Evolutionary conservation across 495 filamentous ascomycete species (phyloP).

Genomic region (Penicillium simplicissimum): DNA sequence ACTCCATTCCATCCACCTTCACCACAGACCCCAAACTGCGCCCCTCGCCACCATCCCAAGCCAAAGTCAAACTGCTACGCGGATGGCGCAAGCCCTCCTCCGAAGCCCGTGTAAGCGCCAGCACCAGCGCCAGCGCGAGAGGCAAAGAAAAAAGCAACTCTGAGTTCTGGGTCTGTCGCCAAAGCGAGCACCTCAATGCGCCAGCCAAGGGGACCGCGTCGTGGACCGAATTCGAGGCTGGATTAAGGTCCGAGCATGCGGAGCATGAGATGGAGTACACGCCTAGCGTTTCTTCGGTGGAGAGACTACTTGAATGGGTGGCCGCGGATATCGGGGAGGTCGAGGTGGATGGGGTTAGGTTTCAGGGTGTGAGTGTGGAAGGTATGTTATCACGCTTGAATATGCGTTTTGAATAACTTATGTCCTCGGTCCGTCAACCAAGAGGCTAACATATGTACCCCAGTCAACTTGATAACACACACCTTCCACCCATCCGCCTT

Average conservation of each 20-base stretch:
- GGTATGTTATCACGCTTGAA: conserved; percentile 28
- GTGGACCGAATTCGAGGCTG: conserved; percentile 64
- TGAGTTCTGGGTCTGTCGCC: conserved; percentile 70
- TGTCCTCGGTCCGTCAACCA: background rate
- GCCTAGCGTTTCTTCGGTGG: conserved; percentile 60
- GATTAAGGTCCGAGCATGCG: conserved; percentile 62
- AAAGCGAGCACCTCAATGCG: conserved; percentile 60
- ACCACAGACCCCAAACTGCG: conserved; percentile 34
- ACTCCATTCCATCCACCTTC: conserved; percentile 35
- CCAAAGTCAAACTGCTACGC: conserved; percentile 23
- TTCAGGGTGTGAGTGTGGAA: conserved; percentile 50
- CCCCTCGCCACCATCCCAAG: conserved; percentile 40
- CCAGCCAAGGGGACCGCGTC: conserved; percentile 57
- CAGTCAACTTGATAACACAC: conserved; percentile 49
- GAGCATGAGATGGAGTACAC: conserved; percentile 72
- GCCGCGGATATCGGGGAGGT: conserved; percentile 33
- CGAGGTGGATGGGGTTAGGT: conserved; percentile 35
- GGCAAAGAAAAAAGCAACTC: conserved; percentile 39
- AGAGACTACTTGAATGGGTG: conserved; percentile 54
- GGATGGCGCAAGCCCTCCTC: conserved; percentile 27
- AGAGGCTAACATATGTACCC: conserved; percentile 15
- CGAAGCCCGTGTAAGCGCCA: conserved; percentile 34
- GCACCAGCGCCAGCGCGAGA: background rate
- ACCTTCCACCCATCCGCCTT: conserved; percentile 37
- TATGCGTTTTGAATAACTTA: no score